Evolutionary conservation across 192 early-diverging fungal species (phyloP).

Genomic region (Backusella psychrophila): DNA sequence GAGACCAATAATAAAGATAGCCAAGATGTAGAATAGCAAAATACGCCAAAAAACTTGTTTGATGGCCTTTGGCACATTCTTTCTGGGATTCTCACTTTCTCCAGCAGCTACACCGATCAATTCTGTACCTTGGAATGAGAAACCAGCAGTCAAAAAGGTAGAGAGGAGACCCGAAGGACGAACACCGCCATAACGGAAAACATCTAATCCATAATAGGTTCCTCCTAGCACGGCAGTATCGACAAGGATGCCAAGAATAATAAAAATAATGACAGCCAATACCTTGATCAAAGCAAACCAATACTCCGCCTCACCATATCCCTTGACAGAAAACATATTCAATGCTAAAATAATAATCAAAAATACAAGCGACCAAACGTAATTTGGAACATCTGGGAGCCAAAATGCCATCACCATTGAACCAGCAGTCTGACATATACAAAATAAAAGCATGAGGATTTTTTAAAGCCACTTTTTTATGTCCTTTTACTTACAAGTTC

Average conservation of each 20-base stretch:
- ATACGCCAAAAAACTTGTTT: slow-evolving; percentile 78
- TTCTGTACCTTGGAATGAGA: slow-evolving; percentile 89
- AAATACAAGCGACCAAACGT: slow-evolving; percentile 51
- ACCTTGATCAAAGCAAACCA: slow-evolving; percentile 85
- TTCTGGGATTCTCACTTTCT: slow-evolving; percentile 73
- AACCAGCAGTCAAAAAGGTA: slow-evolving; percentile 76
- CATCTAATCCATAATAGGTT: slow-evolving; percentile 55
- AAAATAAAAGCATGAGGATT: neutral
- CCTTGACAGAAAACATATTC: slow-evolving; percentile 70
- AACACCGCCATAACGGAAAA: slow-evolving; percentile 60
- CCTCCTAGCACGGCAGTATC: slow-evolving; percentile 66
- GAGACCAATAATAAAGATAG: slow-evolving; percentile 69
- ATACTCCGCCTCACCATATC: slow-evolving; percentile 91
- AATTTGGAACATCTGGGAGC: slow-evolving; percentile 32
- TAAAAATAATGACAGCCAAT: slow-evolving; percentile 78
- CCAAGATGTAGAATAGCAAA: slow-evolving; percentile 63
- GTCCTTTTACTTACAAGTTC: slow-evolving; percentile 6
- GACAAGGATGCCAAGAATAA: slow-evolving; percentile 77
- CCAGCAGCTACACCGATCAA: slow-evolving; percentile 90
- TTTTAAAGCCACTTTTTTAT: neutral
- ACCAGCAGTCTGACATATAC: slow-evolving; percentile 48
- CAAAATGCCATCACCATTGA: slow-evolving; percentile 79
- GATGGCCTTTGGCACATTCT: slow-evolving; percentile 73
- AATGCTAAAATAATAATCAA: slow-evolving; percentile 65
- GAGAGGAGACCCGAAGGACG: slow-evolving; percentile 49